These are phyloP conservation scores for Colletotrichum simmondsii DNA, from an alignment of 2,329 filamentous ascomycete species.

Conservation along the genomic window DNA sequence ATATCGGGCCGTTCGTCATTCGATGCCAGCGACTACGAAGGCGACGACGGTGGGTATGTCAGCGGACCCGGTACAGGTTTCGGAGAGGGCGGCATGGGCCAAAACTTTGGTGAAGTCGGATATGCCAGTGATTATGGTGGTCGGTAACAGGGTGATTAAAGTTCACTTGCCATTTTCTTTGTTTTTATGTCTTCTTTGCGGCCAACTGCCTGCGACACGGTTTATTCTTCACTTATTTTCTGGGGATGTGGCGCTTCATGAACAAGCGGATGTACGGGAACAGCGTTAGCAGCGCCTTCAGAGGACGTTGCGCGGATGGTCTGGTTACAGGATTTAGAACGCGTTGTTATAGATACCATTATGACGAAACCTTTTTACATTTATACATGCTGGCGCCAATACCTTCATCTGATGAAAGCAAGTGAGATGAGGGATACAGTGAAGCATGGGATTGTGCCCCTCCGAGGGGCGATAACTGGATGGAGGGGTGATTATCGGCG, in stretches of 20 bases:
- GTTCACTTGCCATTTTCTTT: not conserved
- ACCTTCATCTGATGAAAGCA: not conserved
- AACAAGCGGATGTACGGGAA: slow-evolving; percentile 27
- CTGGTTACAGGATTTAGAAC: slow-evolving; percentile 31
- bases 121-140: slow-evolving; percentile 65
- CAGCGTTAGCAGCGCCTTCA: slow-evolving; percentile 11
- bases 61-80: slow-evolving; percentile 71
- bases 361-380: slow-evolving; percentile 18
- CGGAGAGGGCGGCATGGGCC: slow-evolving; percentile 65
- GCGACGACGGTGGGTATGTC: slow-evolving; percentile 76
- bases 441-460: not conserved
- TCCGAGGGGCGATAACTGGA: not conserved
- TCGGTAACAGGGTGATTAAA: slow-evolving; percentile 41
- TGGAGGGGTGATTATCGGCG: not conserved
- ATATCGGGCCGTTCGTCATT: slow-evolving; percentile 84
- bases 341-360: slow-evolving; percentile 34
- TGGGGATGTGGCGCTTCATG: slow-evolving; percentile 22
- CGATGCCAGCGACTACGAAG: slow-evolving; percentile 82
- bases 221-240: not conserved
- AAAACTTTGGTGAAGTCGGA: slow-evolving; percentile 65
- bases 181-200: slow-evolving; percentile 15
- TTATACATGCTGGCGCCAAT: not conserved
- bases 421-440: not conserved
- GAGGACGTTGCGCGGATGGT: slow-evolving; percentile 22
- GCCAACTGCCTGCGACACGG: slow-evolving; percentile 7